Conservation (phyloP, 2,329 filamentous ascomycete species). For the Nemania sp. region DNA sequence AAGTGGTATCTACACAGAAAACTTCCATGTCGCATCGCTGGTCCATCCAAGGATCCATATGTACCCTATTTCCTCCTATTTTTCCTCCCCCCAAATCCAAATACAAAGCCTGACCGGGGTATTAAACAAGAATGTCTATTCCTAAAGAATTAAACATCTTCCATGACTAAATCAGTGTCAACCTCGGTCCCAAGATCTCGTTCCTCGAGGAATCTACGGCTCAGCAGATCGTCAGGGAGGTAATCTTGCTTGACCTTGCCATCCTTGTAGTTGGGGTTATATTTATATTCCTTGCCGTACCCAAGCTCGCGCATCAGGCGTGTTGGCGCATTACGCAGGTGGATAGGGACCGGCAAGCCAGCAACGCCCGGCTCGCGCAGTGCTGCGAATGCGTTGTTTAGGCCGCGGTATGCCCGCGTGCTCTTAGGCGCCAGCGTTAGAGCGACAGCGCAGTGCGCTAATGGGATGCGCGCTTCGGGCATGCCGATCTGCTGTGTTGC, state of each 20-base stretch:
- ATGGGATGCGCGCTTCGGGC: constrained; percentile 92
- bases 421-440: constrained; percentile 85
- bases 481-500: constrained; percentile 94
- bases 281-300: constrained; percentile 93
- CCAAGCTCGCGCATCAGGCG: constrained; percentile 92
- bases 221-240: constrained; percentile 80
- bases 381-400: constrained; percentile 83
- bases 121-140: constrained; percentile 12
- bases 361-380: constrained; percentile 87
- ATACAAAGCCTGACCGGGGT: constrained; percentile 9
- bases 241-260: constrained; percentile 90
- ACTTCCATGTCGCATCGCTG: not conserved
- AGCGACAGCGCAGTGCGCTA: constrained; percentile 88
- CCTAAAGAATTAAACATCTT: constrained; percentile 41
- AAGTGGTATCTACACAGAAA: constrained; percentile 21
- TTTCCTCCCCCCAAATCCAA: constrained; percentile 12
- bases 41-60: constrained; percentile 5
- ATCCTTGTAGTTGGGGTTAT: constrained; percentile 89
- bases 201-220: constrained; percentile 81
- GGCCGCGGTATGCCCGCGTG: constrained; percentile 83
- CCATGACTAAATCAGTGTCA: constrained; percentile 74
- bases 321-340: constrained; percentile 92
- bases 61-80: constrained; percentile 7
- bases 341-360: constrained; percentile 83
- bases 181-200: constrained; percentile 81